A percentile compares a stretch with the other conserved stretches of the same genome.
Evolutionary conservation across 495 filamentous ascomycete genomes (phyloP).

Genomic region (Trichoderma asperelloides): DNA sequence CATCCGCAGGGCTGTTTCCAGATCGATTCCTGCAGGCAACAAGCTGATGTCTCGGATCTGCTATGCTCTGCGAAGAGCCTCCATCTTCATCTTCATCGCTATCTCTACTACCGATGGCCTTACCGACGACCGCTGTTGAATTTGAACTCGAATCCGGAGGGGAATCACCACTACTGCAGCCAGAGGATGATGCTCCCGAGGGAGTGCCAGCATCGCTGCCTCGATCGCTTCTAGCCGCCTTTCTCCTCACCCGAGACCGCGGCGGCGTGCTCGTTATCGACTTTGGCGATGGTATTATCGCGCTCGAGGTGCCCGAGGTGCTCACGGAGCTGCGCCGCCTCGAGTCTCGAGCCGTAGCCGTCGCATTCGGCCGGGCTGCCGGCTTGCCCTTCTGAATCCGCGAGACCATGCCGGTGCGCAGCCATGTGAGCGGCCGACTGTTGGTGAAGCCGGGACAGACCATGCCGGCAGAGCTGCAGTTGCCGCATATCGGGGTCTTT

Average conservation of each 20-base stretch:
- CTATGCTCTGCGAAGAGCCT: not conserved
- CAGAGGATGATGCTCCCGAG: not conserved
- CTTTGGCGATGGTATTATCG: not conserved
- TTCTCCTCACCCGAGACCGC: not conserved
- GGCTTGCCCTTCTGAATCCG: slow-evolving; percentile 3
- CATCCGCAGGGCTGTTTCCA: not conserved
- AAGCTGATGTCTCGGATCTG: not conserved
- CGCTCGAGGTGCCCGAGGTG: not conserved
- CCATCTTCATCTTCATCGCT: not conserved
- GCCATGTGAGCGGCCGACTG: slow-evolving; percentile 24
- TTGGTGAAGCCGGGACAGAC: slow-evolving; percentile 27
- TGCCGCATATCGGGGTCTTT: slow-evolving; percentile 20
- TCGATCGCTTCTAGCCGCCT: not conserved
- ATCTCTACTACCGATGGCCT: not conserved
- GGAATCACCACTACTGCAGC: not conserved
- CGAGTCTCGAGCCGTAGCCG: not conserved
- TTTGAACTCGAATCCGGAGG: not conserved
- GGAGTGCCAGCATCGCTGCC: slow-evolving; percentile 1
- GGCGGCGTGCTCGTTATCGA: not conserved
- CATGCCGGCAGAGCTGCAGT: slow-evolving; percentile 20
- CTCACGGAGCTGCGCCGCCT: not conserved
- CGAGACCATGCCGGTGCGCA: slow-evolving; percentile 21
- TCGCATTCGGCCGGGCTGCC: slow-evolving; percentile 16
- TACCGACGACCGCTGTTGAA: not conserved
- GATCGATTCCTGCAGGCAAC: not conserved